phyloP scores from a whole-genome alignment of 129 eudicot species.

The Silybum marianum region DNA sequence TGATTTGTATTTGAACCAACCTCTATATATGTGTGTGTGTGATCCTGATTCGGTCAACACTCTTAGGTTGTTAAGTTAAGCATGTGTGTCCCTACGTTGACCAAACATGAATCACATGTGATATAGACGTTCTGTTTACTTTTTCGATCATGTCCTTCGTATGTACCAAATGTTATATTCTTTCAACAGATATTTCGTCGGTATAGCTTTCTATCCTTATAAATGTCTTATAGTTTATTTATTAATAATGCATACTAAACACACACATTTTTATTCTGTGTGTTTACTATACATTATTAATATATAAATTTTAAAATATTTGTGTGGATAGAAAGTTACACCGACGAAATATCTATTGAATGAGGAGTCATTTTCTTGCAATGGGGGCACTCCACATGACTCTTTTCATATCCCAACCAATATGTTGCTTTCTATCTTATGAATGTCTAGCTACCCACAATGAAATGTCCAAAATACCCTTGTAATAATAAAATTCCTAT shows the following conservation, averaged over 20 bases:
- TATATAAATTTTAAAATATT: background rate
- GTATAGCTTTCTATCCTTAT: background rate
- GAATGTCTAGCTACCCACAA: background rate
- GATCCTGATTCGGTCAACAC: background rate
- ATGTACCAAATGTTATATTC: no score
- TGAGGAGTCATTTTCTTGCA: background rate
- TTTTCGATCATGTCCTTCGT: background rate
- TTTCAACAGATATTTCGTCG: background rate
- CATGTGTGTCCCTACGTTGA: no score
- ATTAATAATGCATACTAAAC: background rate
- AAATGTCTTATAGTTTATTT: background rate
- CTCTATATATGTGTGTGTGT: no score
- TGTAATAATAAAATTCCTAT: background rate
- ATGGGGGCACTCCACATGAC: conserved; percentile 1
- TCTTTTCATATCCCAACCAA: background rate
- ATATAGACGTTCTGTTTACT: no score
- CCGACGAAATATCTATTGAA: background rate
- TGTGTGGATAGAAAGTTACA: background rate
- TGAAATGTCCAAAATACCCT: background rate
- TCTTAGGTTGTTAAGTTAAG: background rate
- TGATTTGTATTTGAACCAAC: no score
- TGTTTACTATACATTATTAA: background rate
- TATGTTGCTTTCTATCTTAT: background rate
- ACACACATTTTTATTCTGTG: background rate
- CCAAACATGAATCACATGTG: no score